phyloP scores from a whole-genome alignment of 768 basidiomycete species.

The Galerina marginata region DNA sequence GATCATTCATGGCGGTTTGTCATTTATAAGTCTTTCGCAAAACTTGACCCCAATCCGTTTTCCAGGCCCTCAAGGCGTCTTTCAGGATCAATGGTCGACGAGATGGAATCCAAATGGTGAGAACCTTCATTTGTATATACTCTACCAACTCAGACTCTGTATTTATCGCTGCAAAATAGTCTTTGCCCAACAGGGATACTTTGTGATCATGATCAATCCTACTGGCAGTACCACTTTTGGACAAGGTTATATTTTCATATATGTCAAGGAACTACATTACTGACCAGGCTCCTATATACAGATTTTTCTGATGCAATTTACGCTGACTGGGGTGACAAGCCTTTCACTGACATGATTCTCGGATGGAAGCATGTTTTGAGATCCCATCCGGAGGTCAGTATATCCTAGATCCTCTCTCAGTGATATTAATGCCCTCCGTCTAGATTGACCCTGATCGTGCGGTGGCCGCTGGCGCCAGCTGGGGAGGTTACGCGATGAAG shows the following conservation, averaged over 20 bases:
- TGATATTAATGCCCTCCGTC: background rate
- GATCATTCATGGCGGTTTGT: slow-evolving; percentile 76
- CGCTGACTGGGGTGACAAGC: slow-evolving; percentile 86
- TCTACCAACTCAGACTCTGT: background rate
- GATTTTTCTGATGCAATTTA: slow-evolving; percentile 83
- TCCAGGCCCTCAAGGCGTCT: slow-evolving; percentile 78
- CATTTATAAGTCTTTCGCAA: background rate
- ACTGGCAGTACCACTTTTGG: slow-evolving; percentile 95
- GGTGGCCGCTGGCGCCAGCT: slow-evolving; percentile 82
- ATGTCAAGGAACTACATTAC: too few relatives aligned
- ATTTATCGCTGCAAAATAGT: slow-evolving; percentile 42
- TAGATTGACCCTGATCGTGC: slow-evolving; percentile 74
- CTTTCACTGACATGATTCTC: slow-evolving; percentile 75
- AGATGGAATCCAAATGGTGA: slow-evolving; percentile 90
- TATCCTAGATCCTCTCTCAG: background rate
- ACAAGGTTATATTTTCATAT: slow-evolving; percentile 54
- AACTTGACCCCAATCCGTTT: too few relatives aligned
- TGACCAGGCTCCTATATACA: slow-evolving; percentile 27
- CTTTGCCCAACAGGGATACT: slow-evolving; percentile 89
- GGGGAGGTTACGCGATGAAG: slow-evolving; percentile 92
- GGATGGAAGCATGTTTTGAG: slow-evolving; percentile 77
- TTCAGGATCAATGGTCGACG: slow-evolving; percentile 91
- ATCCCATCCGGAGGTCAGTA: slow-evolving; percentile 67
- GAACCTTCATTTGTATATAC: background rate
- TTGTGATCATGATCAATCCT: slow-evolving; percentile 87